Evolutionary conservation across 169 alveolate genomes (phyloP), one percentile per base, ranked within the genome.

Genomic region (Plasmodium sp.): DNA sequence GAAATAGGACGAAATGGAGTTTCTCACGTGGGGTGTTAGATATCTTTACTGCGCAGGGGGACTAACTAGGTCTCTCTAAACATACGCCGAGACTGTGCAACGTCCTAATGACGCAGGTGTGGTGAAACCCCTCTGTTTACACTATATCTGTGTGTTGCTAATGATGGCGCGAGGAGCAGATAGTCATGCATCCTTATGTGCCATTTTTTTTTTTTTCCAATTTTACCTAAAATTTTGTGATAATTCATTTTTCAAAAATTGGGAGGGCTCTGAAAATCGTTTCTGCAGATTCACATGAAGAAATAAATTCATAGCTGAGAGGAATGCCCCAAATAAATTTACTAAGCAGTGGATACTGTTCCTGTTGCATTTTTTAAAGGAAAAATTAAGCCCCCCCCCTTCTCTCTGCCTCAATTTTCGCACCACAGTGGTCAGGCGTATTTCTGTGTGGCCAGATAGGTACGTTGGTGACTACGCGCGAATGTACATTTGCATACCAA

Each of bases 211-310:
- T 54, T n/a, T 80, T 58, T 90, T 62, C 82, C 51, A 34, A 22
- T 80, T 67, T 62, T 90, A 90, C 94, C 94, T 90, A 90, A 90
- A 27, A 90, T 90, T 80, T 90, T 90, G 62, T 90, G 91, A 90
- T 90, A 90, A 74, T 90, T 90, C 94, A 90, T 90, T 81, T 90
- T 90, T 90, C 73, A 67, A 16, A 45, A 80, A 79, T 41, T 77
- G 22, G 36, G 31, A 56, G 71, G 67, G 71, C 80, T 88, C 33
- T 54, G 48, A 79, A 88, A 79, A 56, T 34, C 71, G 48, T 88
- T 39, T 45, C 45, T 62, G 22, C 56, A 22, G 36, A 83, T 33
- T 54, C 22, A 18, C 67, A 27, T 82, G 67, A 67, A 22, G 39
- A 67, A 67, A 18, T 67, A 67, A 67, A 22, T 67, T 22, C 77